Evolutionary conservation across 768 basidiomycete genomes (phyloP), one percentile per base, ranked within the genome.

Genomic region (Leucosporidium scottii): DNA sequence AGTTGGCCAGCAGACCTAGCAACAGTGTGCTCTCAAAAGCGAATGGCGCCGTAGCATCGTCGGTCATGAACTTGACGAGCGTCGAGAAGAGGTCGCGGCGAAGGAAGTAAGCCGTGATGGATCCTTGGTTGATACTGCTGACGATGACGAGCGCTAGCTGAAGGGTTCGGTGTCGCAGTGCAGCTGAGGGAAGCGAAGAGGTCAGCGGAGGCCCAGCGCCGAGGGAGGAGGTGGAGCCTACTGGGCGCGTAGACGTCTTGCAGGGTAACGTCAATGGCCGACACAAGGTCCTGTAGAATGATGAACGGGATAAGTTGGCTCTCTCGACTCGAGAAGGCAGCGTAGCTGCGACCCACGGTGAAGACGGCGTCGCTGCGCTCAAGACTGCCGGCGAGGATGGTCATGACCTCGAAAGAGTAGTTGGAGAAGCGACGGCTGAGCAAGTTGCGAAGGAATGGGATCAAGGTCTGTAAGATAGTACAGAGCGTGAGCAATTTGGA

Each of bases 11-110:
- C 34, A 74, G 12, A 18, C 72, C 69, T n/a, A 75, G 64, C 21
- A 75, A 47, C 5, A 74, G 59, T 1, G 64, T 28, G 20, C 56
- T 55, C 31, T 75, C 73, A 34, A 63, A 66, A 12, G 74, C 62
- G 39, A 64, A 65, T n/a, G 55, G 61, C n/a, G 54, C 30, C 27
- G 64, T 69, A 20, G 50, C 28, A 23, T 48, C 44, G 59, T 69
- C 48, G 28, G 57, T 34, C 61, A 68, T 62, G 64, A 74, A 73
- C 50, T 59, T 59, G 47, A 65, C 62, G 59, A 75, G 62, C 10
- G 66, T 67, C n/a, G 66, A 62, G 64, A 75, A 75, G 31, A 74
- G 65, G 68, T 75, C 73, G 23, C 75, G 71, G 13, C 75, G 73
- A 21, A 75, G 70, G 62, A 75, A 75, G 66, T 70, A 74, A 48